phyloP scores from a whole-genome alignment of 768 basidiomycete species.

The Termitomyces sp. region DNA sequence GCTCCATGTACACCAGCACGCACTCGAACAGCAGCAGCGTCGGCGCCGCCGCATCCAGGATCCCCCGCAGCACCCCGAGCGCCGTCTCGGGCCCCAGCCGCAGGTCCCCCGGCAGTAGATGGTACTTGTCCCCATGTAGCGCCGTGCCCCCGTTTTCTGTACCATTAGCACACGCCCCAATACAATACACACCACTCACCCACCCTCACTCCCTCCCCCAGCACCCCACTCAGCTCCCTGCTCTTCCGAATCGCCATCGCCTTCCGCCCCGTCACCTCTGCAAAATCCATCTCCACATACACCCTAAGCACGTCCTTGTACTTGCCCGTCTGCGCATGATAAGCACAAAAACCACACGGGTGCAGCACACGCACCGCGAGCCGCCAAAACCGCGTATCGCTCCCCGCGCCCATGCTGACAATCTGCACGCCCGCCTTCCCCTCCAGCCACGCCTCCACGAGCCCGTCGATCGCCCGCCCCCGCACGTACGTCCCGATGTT shows the following conservation, averaged over 20 bases:
- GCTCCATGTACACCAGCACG: slow-evolving; percentile 83
- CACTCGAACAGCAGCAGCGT: slow-evolving; percentile 92
- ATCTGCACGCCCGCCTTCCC: slow-evolving; percentile 62
- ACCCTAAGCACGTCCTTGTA: slow-evolving; percentile 40
- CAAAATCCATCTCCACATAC: slow-evolving; percentile 91
- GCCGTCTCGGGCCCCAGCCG: slow-evolving; percentile 47
- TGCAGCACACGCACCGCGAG: slow-evolving; percentile 63
- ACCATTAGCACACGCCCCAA: background rate
- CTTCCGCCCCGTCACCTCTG: slow-evolving; percentile 80
- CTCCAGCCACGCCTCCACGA: slow-evolving; percentile 63
- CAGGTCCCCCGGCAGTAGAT: slow-evolving; percentile 76
- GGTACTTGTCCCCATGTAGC: slow-evolving; percentile 52
- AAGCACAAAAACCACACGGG: background rate
- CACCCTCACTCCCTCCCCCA: slow-evolving; percentile 44
- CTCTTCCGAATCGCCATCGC: slow-evolving; percentile 73
- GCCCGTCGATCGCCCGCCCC: slow-evolving; percentile 69
- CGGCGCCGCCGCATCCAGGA: slow-evolving; percentile 61
- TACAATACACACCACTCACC: slow-evolving; percentile 25
- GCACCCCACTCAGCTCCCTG: slow-evolving; percentile 41
- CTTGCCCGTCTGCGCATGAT: slow-evolving; percentile 44
- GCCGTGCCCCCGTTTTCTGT: slow-evolving; percentile 59
- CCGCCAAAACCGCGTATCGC: slow-evolving; percentile 94
- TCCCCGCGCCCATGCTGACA: slow-evolving; percentile 92
- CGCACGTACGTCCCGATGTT: slow-evolving; percentile 93
- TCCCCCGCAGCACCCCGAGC: slow-evolving; percentile 26